Percentiles rank a stretch among this genome's conserved stretches.
These are phyloP conservation scores for Pseudopediastrum boryanum DNA, from an alignment of 139 green algal genomes.

Conservation along the genomic window DNA sequence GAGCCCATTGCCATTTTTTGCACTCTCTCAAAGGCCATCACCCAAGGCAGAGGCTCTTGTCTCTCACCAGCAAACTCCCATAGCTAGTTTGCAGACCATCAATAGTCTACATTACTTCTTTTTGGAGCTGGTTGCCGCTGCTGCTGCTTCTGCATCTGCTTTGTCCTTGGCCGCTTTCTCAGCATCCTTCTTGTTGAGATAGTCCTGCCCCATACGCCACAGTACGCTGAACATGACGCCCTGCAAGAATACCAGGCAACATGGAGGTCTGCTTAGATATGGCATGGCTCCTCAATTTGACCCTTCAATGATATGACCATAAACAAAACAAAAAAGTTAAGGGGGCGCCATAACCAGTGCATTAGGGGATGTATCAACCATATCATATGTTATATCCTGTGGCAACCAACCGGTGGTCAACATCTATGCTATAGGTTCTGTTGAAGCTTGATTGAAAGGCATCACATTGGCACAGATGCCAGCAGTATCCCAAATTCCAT, in stretches of 20 bases:
- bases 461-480: no score
- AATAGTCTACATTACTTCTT: slow-evolving; percentile 34
- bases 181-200: slow-evolving; percentile 9
- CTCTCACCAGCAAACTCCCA: no score
- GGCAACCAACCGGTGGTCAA: neutral
- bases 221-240: slow-evolving; percentile 84
- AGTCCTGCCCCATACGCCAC: slow-evolving; percentile 84
- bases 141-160: neutral
- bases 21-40: no score
- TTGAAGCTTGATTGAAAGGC: no score
- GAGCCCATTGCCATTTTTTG: no score
- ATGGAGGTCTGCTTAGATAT: neutral
- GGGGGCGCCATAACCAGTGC: neutral
- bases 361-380: neutral
- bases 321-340: neutral
- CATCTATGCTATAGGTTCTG: neutral
- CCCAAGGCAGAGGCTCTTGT: no score
- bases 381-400: neutral
- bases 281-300: neutral
- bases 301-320: neutral
- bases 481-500: no score
- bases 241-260: slow-evolving; percentile 43
- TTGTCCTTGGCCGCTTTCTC: slow-evolving; percentile 8
- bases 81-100: no score
- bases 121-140: neutral